phyloP scores from a whole-genome alignment of 2,329 filamentous ascomycete genomes.

The Chrysoporthe cubensis region DNA sequence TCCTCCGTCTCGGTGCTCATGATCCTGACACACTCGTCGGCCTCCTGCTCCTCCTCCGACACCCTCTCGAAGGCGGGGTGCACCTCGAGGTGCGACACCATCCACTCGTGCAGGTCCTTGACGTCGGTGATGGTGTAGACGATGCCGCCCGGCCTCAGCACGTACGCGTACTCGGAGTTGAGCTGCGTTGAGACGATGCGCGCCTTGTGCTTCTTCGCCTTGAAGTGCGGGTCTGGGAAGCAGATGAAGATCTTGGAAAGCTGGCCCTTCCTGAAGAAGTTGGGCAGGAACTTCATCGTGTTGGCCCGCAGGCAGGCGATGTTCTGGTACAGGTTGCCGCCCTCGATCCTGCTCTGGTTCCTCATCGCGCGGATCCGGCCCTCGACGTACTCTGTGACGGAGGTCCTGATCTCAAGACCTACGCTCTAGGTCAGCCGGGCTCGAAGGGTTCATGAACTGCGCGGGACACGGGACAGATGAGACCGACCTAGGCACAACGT shows the following conservation, averaged over 20 bases:
- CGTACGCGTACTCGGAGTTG: constrained; percentile 92
- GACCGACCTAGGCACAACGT: constrained; percentile 77
- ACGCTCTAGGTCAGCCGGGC: constrained; percentile 5
- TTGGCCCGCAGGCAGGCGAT: constrained; percentile 88
- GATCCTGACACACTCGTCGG: constrained; percentile 70
- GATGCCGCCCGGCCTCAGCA: constrained; percentile 78
- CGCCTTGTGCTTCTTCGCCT: constrained; percentile 94
- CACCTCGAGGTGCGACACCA: constrained; percentile 81
- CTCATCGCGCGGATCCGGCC: constrained; percentile 85
- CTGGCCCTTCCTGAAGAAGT: constrained; percentile 85
- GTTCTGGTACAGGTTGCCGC: constrained; percentile 72
- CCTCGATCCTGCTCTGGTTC: constrained; percentile 54
- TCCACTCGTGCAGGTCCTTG: constrained; percentile 90
- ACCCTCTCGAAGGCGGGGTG: constrained; percentile 82
- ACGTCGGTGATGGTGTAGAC: constrained; percentile 98
- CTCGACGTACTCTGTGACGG: constrained; percentile 89
- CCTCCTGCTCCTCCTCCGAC: constrained; percentile 66
- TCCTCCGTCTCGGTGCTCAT: constrained; percentile 92
- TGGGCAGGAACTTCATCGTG: constrained; percentile 99
- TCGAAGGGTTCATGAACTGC: too few species aligned
- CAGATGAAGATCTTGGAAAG: constrained; percentile 94
- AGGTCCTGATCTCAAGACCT: constrained; percentile 91
- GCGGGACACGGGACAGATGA: constrained; percentile 6
- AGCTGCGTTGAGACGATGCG: constrained; percentile 88
- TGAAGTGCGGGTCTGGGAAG: constrained; percentile 98